These are phyloP conservation scores for Gypsophila paniculata DNA, from an alignment of 179 eudicot genomes.

Conservation along the genomic window DNA sequence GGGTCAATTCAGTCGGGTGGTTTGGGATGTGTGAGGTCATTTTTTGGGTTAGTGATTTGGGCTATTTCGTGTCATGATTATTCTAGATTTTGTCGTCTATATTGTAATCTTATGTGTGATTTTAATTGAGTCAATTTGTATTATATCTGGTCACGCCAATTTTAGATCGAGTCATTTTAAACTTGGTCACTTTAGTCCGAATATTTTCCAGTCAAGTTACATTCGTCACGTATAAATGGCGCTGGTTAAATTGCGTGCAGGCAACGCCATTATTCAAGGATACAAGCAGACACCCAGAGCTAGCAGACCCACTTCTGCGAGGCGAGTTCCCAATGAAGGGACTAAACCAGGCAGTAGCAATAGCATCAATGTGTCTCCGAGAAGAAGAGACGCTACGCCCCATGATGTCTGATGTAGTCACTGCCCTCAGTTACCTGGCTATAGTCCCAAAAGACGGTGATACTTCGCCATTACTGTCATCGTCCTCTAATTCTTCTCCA, in stretches of 20 bases:
- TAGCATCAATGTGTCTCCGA: slow-evolving; percentile 83
- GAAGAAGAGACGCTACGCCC: slow-evolving; percentile 67
- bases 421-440: slow-evolving; percentile 63
- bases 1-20: too few species aligned
- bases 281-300: slow-evolving; percentile 43
- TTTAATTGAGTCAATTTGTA: too few species aligned
- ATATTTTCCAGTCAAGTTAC: too few species aligned
- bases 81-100: too few species aligned
- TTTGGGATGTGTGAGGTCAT: too few species aligned
- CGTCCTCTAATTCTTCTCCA: slow-evolving; percentile 20
- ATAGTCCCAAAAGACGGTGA: slow-evolving; percentile 23
- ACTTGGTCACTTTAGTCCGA: too few species aligned
- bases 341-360: slow-evolving; percentile 74
- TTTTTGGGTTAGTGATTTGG: too few species aligned
- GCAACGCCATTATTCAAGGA: slow-evolving; percentile 68
- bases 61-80: too few species aligned
- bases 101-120: too few species aligned
- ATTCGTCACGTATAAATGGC: neutral
- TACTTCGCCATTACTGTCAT: slow-evolving; percentile 23
- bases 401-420: slow-evolving; percentile 72
- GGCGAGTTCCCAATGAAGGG: slow-evolving; percentile 53
- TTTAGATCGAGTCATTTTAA: too few species aligned
- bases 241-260: slow-evolving; percentile 25
- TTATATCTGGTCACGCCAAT: too few species aligned
- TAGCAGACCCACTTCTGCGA: slow-evolving; percentile 59